Base-by-base conservation (phyloP, 805 yeast species). In the Spathaspora sp. region DNA sequence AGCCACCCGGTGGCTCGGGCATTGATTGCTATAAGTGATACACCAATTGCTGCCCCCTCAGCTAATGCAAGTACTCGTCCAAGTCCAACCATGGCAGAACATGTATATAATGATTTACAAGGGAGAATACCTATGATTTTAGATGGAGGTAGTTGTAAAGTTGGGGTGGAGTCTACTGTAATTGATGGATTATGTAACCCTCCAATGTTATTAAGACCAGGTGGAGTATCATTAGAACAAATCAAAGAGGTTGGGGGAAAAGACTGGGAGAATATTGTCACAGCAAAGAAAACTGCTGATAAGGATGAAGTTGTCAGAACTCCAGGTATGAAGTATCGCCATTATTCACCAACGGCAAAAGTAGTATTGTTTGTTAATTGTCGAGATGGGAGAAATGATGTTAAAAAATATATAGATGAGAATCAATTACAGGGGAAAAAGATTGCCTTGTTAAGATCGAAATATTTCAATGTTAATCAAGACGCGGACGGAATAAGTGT, bases 241-340 rank as follows among this genome's bases (percentile, higher is more conserved):
- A 85, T 94, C 29, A 70, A 73, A 44, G 56, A 68, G 49, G 68
- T 66, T 43, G 96, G 96, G 0, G 97, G 97, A 0, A 68, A 65
- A 1, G 67, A 64, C 1, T 92, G 97, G 97, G 60, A 66, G 6
- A 66, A 82, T 47, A 80, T 89, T 1, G 67, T 80, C 5, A 69
- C 87, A 5, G 91, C 88, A 8, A 86, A 82, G 57, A 79, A 78
- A 56, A 81, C 82, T 1, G 89, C 89, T 1, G 87, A 84, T 17
- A 70, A 75, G 31, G 40, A 61, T 18, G 97, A 89, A 56, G 78
- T 84, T 1, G 96, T 87, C 0, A 79, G 87, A 59, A 94, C 99
- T 0, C 99, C 99, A 0, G 99, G 99, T 0, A 94, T 94, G 99
- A 94, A 94, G 64, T 94, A 94, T 65, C 84, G 88, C 58, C 99